phyloP scores from a whole-genome alignment of 2,329 filamentous ascomycete species.

The Ophiostoma angusticollis region DNA sequence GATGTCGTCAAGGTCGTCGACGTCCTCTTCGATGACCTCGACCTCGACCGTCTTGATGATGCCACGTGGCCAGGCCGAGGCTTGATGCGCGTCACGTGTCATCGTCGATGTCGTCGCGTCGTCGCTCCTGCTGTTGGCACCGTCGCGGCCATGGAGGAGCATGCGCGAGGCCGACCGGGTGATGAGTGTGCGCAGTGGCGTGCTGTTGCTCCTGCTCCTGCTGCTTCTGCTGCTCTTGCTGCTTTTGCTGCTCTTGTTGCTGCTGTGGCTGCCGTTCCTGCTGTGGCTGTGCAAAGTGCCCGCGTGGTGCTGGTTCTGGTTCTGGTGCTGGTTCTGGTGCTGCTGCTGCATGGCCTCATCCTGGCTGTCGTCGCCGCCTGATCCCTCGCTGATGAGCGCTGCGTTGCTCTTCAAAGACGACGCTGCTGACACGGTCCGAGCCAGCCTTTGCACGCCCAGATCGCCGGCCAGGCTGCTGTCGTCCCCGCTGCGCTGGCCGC shows the following conservation, averaged over 20 bases:
- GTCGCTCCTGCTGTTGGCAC: not conserved
- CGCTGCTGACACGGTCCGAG: not conserved
- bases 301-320: not conserved
- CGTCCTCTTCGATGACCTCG: slow-evolving; percentile 23
- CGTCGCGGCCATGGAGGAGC: not conserved
- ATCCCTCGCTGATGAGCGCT: slow-evolving; percentile 18
- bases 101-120: slow-evolving; percentile 3
- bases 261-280: too few species aligned
- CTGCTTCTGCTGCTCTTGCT: not conserved
- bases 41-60: slow-evolving; percentile 28
- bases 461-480: not conserved
- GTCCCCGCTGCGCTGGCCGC: not conserved
- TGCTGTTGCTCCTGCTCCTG: not conserved
- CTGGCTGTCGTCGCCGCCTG: slow-evolving; percentile 13
- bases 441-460: not conserved
- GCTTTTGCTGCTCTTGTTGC: not conserved
- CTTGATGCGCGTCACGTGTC: too few species aligned
- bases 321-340: not conserved
- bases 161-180: not conserved
- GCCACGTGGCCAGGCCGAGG: slow-evolving; percentile 21
- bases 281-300: too few species aligned
- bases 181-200: not conserved
- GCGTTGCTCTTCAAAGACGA: slow-evolving; percentile 15
- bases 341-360: slow-evolving; percentile 3
- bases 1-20: slow-evolving; percentile 17